Base-by-base conservation (phyloP, 306 rosid genomes). In the Acacia acuminata region DNA sequence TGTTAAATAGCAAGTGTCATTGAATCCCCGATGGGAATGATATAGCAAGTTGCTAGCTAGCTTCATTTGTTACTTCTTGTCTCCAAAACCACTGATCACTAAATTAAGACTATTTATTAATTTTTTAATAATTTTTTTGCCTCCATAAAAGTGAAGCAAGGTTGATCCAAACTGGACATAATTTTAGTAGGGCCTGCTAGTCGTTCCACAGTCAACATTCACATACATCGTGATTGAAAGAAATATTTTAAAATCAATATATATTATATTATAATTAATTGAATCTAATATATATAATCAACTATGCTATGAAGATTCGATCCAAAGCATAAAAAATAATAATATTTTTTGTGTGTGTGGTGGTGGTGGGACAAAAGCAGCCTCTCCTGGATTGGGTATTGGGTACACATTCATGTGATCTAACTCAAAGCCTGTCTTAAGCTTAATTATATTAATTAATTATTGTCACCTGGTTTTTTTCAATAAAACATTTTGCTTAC, bases 281-380 rank as follows among this genome's bases (percentile, higher is more conserved):
- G 58, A 24, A 61, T 47, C n/a, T 51, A 76, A 30, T 30, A 30
- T 30, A 30, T 44, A 60, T n/a, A 48, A 42, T 60, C 60, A n/a
- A 12, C 19, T 3, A 12, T 38, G 82, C 36, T 38, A 60, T 24
- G 66, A 10, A 42, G 79, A 83, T 73, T 83, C 76, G 66, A 60
- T 42, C 82, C 12, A 51, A 51, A 53, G 43, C 60, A 73, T 40
- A 63, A 69, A 73, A n/a, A 38, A 82, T 51, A 72, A 42, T 27
- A 30, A 30, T 30, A 17, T 3, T 43, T 53, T 53, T 53, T 56
- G 60, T 15, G 60, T 16, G 13, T 15, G 27, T 9, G 47, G 20
- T 14, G 47, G 32, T 4, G 73, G 45, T 61, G 67, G 50, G 30
- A 68, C 1, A 70, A 77, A 56, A 10, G 38, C 71, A 17, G 74